A percentile compares a stretch with the other conserved stretches of the same genome.
Conservation (phyloP, 2,329 filamentous ascomycete genomes). For the Capronia epimyces region DNA sequence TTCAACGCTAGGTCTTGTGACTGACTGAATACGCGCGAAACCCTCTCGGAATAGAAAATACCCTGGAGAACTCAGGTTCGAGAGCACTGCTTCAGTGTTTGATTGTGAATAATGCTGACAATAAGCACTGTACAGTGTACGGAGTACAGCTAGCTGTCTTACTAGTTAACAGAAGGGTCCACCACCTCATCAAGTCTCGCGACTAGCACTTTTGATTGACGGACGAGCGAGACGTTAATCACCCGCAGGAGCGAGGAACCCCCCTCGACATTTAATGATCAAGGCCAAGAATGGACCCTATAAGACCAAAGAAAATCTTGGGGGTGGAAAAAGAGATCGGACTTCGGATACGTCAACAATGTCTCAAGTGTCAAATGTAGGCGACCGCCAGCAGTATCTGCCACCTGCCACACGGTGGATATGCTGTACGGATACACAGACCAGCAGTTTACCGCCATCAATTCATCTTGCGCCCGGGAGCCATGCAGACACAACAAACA, state of each 20-base stretch:
- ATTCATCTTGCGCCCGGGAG: background rate
- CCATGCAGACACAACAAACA: background rate
- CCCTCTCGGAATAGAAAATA: no score
- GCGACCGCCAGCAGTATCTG: background rate
- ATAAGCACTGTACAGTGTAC: no score
- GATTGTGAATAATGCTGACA: no score
- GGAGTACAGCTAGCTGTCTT: background rate
- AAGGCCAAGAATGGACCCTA: background rate
- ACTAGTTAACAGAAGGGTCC: background rate
- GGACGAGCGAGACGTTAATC: constrained; percentile 4
- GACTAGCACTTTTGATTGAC: background rate
- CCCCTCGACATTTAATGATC: background rate
- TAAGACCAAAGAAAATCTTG: background rate
- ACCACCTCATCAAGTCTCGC: background rate
- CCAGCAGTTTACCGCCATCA: background rate
- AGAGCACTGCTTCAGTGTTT: no score
- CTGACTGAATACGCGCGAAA: no score
- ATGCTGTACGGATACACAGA: background rate
- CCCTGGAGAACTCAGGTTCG: no score
- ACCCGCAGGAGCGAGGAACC: constrained; percentile 10
- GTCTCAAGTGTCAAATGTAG: background rate
- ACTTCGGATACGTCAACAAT: background rate
- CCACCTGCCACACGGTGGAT: no score
- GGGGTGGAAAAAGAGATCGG: background rate
- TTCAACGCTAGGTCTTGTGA: no score